Evolutionary conservation across 306 rosid genomes (phyloP).

Genomic region (Acmispon strigosus): DNA sequence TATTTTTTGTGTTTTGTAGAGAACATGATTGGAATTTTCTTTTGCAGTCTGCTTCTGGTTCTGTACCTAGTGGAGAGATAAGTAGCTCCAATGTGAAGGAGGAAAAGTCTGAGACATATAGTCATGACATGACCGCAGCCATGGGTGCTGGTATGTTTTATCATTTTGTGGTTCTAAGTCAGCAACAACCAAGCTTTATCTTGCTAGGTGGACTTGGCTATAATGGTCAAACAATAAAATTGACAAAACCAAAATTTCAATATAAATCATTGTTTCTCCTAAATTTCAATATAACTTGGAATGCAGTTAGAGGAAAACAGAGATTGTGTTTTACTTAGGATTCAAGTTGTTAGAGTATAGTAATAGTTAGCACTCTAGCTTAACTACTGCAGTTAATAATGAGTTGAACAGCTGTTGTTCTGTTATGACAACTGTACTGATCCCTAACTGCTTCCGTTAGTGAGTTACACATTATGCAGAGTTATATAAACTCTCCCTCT

Average conservation of each 20-base stretch:
- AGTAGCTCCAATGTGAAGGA: conserved; percentile 45
- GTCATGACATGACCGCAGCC: conserved; percentile 81
- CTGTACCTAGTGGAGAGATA: conserved; percentile 53
- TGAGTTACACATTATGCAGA: too few species aligned
- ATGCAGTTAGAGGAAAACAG: too few species aligned
- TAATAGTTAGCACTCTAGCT: too few species aligned
- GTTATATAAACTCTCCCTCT: too few species aligned
- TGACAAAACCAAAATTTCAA: background rate
- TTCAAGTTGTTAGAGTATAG: too few species aligned
- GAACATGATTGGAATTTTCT: conserved; percentile 1
- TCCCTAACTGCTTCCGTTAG: too few species aligned
- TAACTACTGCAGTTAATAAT: too few species aligned
- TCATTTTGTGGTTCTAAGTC: background rate
- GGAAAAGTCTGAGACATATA: conserved; percentile 71
- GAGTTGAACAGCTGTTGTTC: too few species aligned
- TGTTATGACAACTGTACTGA: too few species aligned
- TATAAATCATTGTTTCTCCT: background rate
- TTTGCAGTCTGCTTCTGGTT: conserved; percentile 70
- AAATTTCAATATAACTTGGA: background rate
- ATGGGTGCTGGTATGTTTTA: conserved; percentile 92
- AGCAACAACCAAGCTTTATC: background rate
- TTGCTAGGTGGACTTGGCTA: background rate
- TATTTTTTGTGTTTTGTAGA: background rate
- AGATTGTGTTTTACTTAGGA: conserved; percentile 11
- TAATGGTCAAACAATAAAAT: background rate